Base-by-base conservation (phyloP, 257 asterid species). In the Salvia splendens region DNA sequence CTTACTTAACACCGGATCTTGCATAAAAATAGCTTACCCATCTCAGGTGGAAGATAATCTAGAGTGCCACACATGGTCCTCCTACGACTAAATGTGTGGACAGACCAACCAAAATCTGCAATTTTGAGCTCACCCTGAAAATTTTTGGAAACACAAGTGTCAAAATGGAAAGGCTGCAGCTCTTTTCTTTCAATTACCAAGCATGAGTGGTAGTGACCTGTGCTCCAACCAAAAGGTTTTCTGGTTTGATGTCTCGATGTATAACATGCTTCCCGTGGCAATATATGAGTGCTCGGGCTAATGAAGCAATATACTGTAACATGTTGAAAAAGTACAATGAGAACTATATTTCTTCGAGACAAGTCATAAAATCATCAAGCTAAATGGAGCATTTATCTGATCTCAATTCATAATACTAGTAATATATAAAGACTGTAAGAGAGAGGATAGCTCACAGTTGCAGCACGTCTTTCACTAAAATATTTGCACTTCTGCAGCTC, bases 71-170 rank as follows among this genome's bases (percentile, higher is more conserved):
- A 93, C 97, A 94, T 91, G 42, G 99, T 94, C 65, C 91, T 83
- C 69, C 99, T 81, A 65, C 97, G 97, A 64, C 84, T 88, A 75
- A 94, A 94, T 45, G 97, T 94, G 76, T 94, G 99, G 47, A 94
- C 99, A 1, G 99, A 94, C 97, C 99, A 94, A 52, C 99, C 99
- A 67, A 94, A 94, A 72, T 91, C 97, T 20, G 97, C 97, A 53
- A 94, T 94, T 78, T 94, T 94, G 41, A 94, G 86, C 74, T 94
- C 99, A 36, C 99, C 99, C 99, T 94, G 80, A 30, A 33, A 55
- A 80, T 57, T 61, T 15, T 61, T 15, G 67, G 61, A 53, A 70
- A 73, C 45, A 53, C 42, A 10, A 40, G 12, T 30, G 17, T 40
- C 50, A 56, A 72, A 48, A 33, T 77, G 80, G 45, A 49, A 55